Conservation (phyloP, 306 rosid genomes). For the Prunus kanzakura region DNA sequence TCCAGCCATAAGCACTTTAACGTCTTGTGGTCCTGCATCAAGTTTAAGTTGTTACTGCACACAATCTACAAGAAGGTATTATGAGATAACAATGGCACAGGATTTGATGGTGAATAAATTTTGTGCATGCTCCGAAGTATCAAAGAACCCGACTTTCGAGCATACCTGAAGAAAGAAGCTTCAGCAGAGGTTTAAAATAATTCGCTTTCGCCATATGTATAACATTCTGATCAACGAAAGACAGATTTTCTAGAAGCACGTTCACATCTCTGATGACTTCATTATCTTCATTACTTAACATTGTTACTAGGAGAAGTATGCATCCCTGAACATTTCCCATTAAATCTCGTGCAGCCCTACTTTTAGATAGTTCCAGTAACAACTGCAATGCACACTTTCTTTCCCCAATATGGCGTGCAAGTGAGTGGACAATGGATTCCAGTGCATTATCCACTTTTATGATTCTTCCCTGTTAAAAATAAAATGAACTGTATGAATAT, state of each 20-base stretch:
- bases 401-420: constrained; percentile 60
- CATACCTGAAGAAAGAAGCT: constrained; percentile 63
- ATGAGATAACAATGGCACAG: neutral
- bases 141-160: neutral
- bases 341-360: constrained; percentile 25
- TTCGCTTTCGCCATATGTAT: constrained; percentile 68
- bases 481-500: neutral
- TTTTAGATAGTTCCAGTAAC: constrained; percentile 56
- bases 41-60: neutral
- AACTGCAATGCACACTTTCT: constrained; percentile 54
- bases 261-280: constrained; percentile 48
- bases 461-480: constrained; percentile 50
- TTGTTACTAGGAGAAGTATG: constrained; percentile 60
- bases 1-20: constrained; percentile 44
- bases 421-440: constrained; percentile 52
- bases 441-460: constrained; percentile 48
- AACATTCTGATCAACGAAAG: constrained; percentile 55
- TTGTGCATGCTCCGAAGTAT: neutral
- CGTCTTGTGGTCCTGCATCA: constrained; percentile 42
- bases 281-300: constrained; percentile 48
- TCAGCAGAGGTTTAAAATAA: constrained; percentile 61
- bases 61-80: neutral
- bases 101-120: neutral
- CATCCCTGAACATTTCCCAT: constrained; percentile 69
- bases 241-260: constrained; percentile 56